Conservation (phyloP, 768 basidiomycete species). For the Chalciporus sphaerocephalus region DNA sequence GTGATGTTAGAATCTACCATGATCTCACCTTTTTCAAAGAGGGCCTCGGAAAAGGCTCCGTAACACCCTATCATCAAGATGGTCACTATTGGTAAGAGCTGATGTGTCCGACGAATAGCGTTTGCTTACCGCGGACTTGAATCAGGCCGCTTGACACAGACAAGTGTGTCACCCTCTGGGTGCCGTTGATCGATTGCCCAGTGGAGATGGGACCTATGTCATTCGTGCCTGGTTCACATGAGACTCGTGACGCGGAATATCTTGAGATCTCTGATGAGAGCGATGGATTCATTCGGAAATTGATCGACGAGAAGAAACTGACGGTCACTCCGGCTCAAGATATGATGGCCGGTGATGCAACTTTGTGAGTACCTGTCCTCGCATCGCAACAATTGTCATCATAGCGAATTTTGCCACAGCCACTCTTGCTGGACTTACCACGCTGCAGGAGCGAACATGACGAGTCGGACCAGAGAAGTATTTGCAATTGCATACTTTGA, state of each 20-base stretch:
- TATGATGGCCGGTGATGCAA: slow-evolving; percentile 7
- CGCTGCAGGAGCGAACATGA: slow-evolving; percentile 3
- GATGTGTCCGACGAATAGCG: too few relatives aligned
- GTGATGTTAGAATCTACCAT: slow-evolving; percentile 7
- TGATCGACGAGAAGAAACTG: slow-evolving; percentile 2
- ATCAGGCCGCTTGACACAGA: slow-evolving; percentile 2
- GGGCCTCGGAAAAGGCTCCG: slow-evolving; percentile 1
- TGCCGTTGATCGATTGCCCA: slow-evolving; percentile 5
- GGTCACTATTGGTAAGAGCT: too few relatives aligned
- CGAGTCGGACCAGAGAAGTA: not conserved
- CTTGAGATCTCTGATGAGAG: slow-evolving; percentile 3
- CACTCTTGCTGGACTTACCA: slow-evolving; percentile 10
- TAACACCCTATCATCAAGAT: not conserved
- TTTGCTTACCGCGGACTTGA: too few relatives aligned
- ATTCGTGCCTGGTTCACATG: slow-evolving; percentile 6
- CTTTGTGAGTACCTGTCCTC: slow-evolving; percentile 7
- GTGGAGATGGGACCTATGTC: slow-evolving; percentile 7
- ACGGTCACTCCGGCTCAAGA: slow-evolving; percentile 1
- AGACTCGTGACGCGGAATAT: slow-evolving; percentile 1
- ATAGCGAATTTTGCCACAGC: not conserved
- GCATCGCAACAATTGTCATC: too few relatives aligned
- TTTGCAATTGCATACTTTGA: too few relatives aligned
- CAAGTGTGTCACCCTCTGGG: slow-evolving; percentile 7
- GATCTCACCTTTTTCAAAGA: slow-evolving; percentile 9
- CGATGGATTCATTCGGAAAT: not conserved